Evolutionary conservation across 495 filamentous ascomycete genomes (phyloP).

Genomic region (Articulospora tetracladia): DNA sequence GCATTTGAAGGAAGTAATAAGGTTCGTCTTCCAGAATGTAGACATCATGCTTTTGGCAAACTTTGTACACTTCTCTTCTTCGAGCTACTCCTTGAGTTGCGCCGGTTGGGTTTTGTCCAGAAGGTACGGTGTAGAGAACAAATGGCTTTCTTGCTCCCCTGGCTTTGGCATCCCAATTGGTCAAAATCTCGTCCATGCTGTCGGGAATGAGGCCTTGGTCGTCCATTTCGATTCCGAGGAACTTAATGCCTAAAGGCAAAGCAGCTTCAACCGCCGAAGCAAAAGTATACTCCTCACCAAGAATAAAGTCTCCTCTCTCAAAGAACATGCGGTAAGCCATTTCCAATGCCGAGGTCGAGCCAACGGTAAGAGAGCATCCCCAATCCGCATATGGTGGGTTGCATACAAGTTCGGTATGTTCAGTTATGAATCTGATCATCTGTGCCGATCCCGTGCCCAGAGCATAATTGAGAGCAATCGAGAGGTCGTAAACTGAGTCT

Average conservation of each 20-base stretch:
- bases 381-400: slow-evolving; percentile 81
- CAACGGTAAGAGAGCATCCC: slow-evolving; percentile 69
- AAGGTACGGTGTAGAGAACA: slow-evolving; percentile 78
- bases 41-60: slow-evolving; percentile 78
- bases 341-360: slow-evolving; percentile 76
- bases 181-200: slow-evolving; percentile 22
- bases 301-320: slow-evolving; percentile 63
- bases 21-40: slow-evolving; percentile 94
- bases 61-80: slow-evolving; percentile 65
- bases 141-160: slow-evolving; percentile 65
- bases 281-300: slow-evolving; percentile 88
- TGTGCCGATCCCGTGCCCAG: slow-evolving; percentile 84
- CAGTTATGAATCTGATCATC: slow-evolving; percentile 81
- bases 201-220: slow-evolving; percentile 67
- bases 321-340: slow-evolving; percentile 73
- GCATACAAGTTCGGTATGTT: slow-evolving; percentile 84
- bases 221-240: slow-evolving; percentile 75
- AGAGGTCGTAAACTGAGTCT: slow-evolving; percentile 55
- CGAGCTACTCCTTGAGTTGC: slow-evolving; percentile 68
- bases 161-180: slow-evolving; percentile 27
- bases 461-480: slow-evolving; percentile 64
- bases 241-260: slow-evolving; percentile 67
- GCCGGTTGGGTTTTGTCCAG: slow-evolving; percentile 91
- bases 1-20: slow-evolving; percentile 97
- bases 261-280: slow-evolving; percentile 78